These are phyloP conservation scores for Aureobasidium sp. DNA, from an alignment of 2,329 filamentous ascomycete species.

Conservation along the genomic window DNA sequence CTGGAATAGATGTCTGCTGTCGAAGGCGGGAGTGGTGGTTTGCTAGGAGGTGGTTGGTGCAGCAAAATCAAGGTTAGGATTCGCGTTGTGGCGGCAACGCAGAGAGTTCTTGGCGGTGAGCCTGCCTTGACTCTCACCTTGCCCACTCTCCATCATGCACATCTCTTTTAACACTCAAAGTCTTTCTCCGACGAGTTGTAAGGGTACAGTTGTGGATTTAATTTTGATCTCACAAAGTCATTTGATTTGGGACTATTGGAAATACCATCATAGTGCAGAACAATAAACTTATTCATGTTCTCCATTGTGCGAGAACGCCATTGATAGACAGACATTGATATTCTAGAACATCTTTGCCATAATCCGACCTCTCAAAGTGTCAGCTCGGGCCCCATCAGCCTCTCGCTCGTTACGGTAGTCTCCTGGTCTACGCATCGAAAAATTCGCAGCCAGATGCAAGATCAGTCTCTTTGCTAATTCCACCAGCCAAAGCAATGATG, in stretches of 20 bases:
- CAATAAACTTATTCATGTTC: too few species aligned
- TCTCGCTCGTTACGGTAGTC: neutral
- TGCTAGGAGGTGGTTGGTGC: conserved; percentile 3
- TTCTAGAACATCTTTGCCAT: neutral
- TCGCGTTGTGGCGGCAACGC: neutral
- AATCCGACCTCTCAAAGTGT: neutral
- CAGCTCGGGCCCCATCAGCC: too few species aligned
- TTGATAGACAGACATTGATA: neutral
- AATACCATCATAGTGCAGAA: too few species aligned
- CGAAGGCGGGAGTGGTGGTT: neutral
- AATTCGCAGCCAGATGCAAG: conserved; percentile 23
- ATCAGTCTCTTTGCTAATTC: conserved; percentile 44
- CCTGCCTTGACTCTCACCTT: neutral
- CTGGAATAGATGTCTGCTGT: neutral
- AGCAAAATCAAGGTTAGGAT: neutral
- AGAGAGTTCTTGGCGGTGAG: neutral
- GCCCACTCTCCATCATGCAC: neutral
- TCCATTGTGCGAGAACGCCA: neutral
- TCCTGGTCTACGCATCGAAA: conserved; percentile 3
- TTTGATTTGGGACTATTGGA: too few species aligned
- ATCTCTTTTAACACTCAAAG: neutral
- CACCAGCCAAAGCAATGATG: conserved; percentile 23
- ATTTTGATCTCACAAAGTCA: neutral
- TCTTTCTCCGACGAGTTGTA: neutral
- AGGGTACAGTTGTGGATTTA: neutral